phyloP scores from a whole-genome alignment of 305 asterid species.

The Fraxinus angustifolia region DNA sequence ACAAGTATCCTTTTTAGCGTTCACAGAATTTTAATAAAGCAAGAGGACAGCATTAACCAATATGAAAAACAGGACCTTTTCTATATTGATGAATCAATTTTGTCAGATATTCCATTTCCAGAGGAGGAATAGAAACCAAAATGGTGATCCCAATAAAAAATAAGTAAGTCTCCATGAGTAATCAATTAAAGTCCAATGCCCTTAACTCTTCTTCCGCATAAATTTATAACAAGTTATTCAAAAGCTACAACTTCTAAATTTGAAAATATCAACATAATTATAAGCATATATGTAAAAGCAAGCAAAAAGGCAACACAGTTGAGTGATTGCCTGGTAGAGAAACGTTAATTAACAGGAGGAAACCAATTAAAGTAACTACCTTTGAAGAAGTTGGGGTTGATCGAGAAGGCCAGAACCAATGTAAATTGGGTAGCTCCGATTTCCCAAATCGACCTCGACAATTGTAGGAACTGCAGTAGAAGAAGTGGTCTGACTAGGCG shows the following conservation, averaged over 20 bases:
- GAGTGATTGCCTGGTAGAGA: neutral
- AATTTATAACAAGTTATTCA: neutral
- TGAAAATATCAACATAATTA: neutral
- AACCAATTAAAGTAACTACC: constrained; percentile 33
- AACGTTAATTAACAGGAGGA: neutral
- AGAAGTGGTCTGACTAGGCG: constrained; percentile 36
- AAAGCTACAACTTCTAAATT: neutral
- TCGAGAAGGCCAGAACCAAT: constrained; percentile 86
- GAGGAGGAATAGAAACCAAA: neutral
- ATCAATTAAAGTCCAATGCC: constrained; percentile 4
- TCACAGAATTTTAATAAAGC: neutral
- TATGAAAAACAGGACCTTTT: neutral
- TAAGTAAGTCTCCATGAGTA: neutral
- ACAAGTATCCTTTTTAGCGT: neutral
- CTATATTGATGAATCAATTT: neutral
- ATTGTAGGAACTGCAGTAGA: constrained; percentile 40
- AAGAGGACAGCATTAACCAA: neutral
- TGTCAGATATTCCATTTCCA: neutral
- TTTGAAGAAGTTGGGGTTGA: constrained; percentile 76
- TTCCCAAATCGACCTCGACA: constrained; percentile 87
- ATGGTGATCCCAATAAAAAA: neutral
- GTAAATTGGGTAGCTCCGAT: constrained; percentile 96
- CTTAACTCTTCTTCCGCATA: neutral
- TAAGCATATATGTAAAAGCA: neutral
- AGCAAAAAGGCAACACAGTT: neutral